Evolutionary conservation across 768 basidiomycete genomes (phyloP).

Genomic region (Kwoniella bestiolae): DNA sequence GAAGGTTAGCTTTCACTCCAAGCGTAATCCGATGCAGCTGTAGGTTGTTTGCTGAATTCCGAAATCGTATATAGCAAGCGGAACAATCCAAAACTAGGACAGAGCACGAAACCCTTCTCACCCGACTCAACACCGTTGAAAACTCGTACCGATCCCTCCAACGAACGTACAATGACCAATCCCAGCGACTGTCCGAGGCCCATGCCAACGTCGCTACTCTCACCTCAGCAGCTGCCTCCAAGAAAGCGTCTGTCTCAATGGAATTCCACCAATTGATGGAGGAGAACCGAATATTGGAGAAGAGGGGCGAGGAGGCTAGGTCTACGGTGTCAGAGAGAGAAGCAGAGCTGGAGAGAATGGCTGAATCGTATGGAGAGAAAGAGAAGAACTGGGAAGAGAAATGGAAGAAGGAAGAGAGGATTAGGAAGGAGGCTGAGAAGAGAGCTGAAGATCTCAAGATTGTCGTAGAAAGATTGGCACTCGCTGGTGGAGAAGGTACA

Average conservation of each 20-base stretch:
- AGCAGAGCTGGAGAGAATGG: constrained; percentile 75
- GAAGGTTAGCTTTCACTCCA: constrained; percentile 68
- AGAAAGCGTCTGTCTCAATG: constrained; percentile 77
- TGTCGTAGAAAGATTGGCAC: constrained; percentile 51
- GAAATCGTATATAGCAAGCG: constrained; percentile 54
- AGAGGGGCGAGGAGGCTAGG: constrained; percentile 82
- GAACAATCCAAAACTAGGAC: constrained; percentile 77
- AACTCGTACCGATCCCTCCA: constrained; percentile 74
- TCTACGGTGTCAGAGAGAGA: constrained; percentile 81
- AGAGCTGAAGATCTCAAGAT: constrained; percentile 71
- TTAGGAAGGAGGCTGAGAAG: constrained; percentile 72
- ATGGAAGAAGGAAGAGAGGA: constrained; percentile 70
- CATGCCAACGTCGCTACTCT: constrained; percentile 75
- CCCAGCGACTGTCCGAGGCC: constrained; percentile 76
- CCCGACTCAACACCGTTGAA: constrained; percentile 70
- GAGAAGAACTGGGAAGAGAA: constrained; percentile 72
- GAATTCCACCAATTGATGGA: constrained; percentile 76
- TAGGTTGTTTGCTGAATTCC: too few species aligned
- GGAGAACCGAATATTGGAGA: constrained; percentile 82
- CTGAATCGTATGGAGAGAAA: constrained; percentile 69
- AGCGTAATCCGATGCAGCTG: too few species aligned
- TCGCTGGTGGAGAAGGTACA: constrained; percentile 61
- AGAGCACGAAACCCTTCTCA: constrained; percentile 71
- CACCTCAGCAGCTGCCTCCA: constrained; percentile 77
- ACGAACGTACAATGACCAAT: constrained; percentile 70